These are phyloP conservation scores for Triticum urartu DNA, from an alignment of 176 grass and related monocot species.

Conservation along the genomic window DNA sequence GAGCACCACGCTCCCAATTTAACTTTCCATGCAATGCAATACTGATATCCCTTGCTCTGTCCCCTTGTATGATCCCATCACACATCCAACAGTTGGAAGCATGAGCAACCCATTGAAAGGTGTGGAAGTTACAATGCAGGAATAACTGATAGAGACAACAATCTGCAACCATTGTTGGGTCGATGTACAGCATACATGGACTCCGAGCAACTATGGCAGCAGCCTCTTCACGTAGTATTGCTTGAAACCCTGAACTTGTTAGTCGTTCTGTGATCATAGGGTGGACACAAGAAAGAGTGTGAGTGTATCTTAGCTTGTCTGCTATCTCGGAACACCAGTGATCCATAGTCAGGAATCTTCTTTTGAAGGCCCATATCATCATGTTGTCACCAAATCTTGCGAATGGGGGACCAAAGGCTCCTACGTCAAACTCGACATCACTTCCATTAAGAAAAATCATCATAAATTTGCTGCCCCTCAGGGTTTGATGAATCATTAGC, in stretches of 20 bases:
- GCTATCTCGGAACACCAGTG: background rate
- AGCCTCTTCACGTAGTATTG: background rate
- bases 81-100: background rate
- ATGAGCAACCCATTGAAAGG: background rate
- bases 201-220: background rate
- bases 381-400: background rate
- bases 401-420: background rate
- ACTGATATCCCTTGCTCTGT: background rate
- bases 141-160: background rate
- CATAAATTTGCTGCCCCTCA: background rate
- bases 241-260: background rate
- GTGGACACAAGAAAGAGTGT: background rate
- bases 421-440: background rate
- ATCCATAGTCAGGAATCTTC: background rate
- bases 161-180: background rate
- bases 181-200: background rate
- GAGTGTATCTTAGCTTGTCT: background rate
- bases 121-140: background rate
- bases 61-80: background rate
- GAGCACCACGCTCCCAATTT: background rate
- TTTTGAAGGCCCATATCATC: background rate
- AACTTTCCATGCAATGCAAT: background rate
- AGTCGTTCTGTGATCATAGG: fast-evolving
- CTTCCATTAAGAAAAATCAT: constrained; percentile 8
- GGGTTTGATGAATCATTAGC: background rate